Evolutionary conservation across 768 basidiomycete species (phyloP).

Genomic region (Tubosaeta sp.): DNA sequence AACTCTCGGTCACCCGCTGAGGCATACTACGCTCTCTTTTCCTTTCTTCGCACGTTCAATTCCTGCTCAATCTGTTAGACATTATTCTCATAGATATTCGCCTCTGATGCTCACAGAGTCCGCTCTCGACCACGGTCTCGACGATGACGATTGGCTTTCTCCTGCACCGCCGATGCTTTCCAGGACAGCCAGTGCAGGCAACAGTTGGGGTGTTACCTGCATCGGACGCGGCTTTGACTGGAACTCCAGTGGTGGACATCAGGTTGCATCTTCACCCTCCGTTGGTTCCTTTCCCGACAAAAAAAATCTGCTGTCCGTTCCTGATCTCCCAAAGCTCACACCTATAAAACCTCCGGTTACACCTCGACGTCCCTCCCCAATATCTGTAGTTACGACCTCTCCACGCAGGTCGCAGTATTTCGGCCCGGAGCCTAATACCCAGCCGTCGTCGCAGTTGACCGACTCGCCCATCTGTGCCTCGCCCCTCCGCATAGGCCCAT

Average conservation of each 20-base stretch:
- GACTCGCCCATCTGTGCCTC: slow-evolving; percentile 27
- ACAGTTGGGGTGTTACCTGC: slow-evolving; percentile 83
- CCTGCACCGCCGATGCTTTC: slow-evolving; percentile 50
- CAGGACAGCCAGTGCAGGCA: slow-evolving; percentile 62
- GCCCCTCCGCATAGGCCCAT: slow-evolving; percentile 33
- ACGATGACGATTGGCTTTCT: slow-evolving; percentile 67
- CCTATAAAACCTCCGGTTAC: slow-evolving; percentile 7
- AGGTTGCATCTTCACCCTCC: slow-evolving; percentile 4
- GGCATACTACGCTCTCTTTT: neutral
- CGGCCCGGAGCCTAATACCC: slow-evolving; percentile 24
- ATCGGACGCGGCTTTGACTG: slow-evolving; percentile 82
- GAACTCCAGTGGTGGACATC: slow-evolving; percentile 42
- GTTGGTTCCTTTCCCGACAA: slow-evolving; percentile 5
- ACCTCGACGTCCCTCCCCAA: slow-evolving; percentile 11
- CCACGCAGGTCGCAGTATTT: slow-evolving; percentile 25
- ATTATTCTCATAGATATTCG: neutral
- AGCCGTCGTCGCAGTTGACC: slow-evolving; percentile 27
- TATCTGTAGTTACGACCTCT: slow-evolving; percentile 13
- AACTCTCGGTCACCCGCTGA: neutral
- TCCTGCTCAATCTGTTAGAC: neutral
- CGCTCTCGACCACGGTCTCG: slow-evolving; percentile 58
- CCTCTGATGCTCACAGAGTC: slow-evolving; percentile 54
- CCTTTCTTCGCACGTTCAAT: slow-evolving; percentile 1
- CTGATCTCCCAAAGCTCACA: slow-evolving; percentile 12
- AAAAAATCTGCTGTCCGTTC: slow-evolving; percentile 5